These are phyloP conservation scores for Sonneratia caseolaris DNA, from an alignment of 345 rosid species.

Conservation along the genomic window DNA sequence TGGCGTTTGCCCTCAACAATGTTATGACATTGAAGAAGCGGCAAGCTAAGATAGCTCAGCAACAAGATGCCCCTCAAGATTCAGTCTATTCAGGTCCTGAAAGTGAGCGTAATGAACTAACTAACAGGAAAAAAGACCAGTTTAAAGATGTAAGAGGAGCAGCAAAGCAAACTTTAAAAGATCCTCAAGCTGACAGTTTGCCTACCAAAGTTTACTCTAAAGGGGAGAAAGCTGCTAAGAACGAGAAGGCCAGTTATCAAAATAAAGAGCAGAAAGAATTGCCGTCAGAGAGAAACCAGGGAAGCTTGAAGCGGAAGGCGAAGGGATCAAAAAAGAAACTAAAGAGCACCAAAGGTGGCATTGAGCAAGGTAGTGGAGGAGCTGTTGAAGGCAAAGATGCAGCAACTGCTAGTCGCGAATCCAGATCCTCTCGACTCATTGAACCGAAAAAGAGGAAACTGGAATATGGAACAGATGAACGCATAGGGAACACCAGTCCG, in stretches of 20 bases:
- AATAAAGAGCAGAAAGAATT: background rate
- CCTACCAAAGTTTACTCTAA: slow-evolving; percentile 11
- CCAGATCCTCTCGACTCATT: slow-evolving; percentile 9
- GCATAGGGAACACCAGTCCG: slow-evolving; percentile 16
- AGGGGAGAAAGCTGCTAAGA: slow-evolving; percentile 23
- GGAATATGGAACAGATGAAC: slow-evolving; percentile 19
- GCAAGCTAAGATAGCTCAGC: slow-evolving; percentile 36
- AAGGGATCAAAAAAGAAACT: slow-evolving; percentile 19
- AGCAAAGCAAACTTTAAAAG: slow-evolving; percentile 6
- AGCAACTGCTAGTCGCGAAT: background rate
- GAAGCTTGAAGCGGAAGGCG: slow-evolving; percentile 4
- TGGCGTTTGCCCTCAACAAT: slow-evolving; percentile 79
- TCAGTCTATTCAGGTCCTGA: slow-evolving; percentile 17
- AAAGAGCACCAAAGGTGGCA: slow-evolving; percentile 12
- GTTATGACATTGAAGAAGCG: slow-evolving; percentile 64
- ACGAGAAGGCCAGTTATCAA: slow-evolving; percentile 20
- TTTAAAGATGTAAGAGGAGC: slow-evolving; percentile 24
- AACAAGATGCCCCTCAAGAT: slow-evolving; percentile 22
- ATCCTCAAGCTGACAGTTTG: slow-evolving; percentile 13
- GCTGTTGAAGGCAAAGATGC: background rate
- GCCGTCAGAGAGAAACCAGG: background rate
- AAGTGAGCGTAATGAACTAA: slow-evolving; percentile 12
- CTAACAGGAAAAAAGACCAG: slow-evolving; percentile 36
- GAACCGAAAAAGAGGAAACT: slow-evolving; percentile 30
- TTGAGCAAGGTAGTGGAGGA: slow-evolving; percentile 14